Evolutionary conservation across 2,329 filamentous ascomycete genomes (phyloP), one percentile per base, ranked within the genome.

Genomic region (Fusarium temperatum): DNA sequence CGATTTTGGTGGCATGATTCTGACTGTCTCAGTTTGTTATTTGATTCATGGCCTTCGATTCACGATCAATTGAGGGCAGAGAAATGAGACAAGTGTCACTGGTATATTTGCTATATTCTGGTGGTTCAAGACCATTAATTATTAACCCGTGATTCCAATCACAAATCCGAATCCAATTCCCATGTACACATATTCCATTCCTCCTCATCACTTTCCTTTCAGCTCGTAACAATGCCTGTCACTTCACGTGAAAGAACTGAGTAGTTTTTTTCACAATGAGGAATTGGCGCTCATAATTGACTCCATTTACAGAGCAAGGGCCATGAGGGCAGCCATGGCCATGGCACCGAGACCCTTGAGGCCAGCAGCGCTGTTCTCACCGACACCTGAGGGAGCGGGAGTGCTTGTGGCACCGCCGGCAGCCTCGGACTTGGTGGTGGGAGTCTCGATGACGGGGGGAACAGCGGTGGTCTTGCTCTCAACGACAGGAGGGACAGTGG

Each of bases 241-340:
- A 51, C 12, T 39, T 62, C 56, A 22, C 15, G 44, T 41, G 24
- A 7, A 5, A n/a, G 5, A 35, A 44, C 59, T 24, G 41, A 39
- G 30, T 47, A 14, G 44, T 42, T 17, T 50, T 50, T 61, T 24
- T 22, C 20, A 47, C 26, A 5, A n/a, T 30, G 48, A 65, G 47
- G 26, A 47, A 51, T 26, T 5, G 63, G 51, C 38, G 45, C 50
- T 66, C 66, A 55, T 66, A 48, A 57, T 28, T 54, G 54, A 64
- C 48, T 53, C 50, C 24, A n/a, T 60, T 83, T 83, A 84, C 80
- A 84, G 81, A 72, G 82, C 81, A 72, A 83, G 63, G 66, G 76
- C 81, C 67, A 73, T 80, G 53, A 82, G 65, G 54, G 74, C 79
- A 54, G 80, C 73, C 72, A 82, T 75, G 75, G 80, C 82, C 26